These are phyloP conservation scores for Chionographis japonica DNA, from an alignment of 106 monocot species.

Conservation along the genomic window DNA sequence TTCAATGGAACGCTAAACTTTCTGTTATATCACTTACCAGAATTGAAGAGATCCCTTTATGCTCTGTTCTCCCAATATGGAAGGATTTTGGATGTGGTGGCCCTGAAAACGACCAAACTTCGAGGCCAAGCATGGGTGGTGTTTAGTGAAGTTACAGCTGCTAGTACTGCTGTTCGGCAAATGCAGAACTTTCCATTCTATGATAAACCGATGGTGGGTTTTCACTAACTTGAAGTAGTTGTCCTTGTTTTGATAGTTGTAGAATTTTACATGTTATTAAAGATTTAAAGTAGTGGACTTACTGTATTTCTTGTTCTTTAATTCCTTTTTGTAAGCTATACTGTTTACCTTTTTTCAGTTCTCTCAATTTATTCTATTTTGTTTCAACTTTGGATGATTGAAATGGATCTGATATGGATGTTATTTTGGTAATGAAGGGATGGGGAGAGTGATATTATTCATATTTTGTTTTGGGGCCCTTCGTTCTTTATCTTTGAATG, in stretches of 20 bases:
- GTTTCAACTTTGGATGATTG: too few species aligned
- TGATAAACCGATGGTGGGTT: conserved; percentile 82
- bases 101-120: conserved; percentile 73
- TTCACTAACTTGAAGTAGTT: not conserved
- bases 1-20: not conserved
- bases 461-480: too few species aligned
- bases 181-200: conserved; percentile 96
- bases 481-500: too few species aligned
- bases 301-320: not conserved
- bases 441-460: too few species aligned
- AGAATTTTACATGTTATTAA: not conserved
- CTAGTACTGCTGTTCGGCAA: conserved; percentile 84
- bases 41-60: conserved; percentile 93
- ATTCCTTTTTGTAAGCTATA: not conserved
- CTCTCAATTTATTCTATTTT: too few species aligned
- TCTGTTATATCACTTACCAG: conserved; percentile 24
- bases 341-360: conserved; percentile 1
- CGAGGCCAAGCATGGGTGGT: conserved; percentile 95
- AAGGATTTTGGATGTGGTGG: conserved; percentile 87
- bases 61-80: conserved; percentile 91
- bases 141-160: conserved; percentile 88
- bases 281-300: not conserved
- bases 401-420: too few species aligned
- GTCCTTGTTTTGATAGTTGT: not conserved
- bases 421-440: too few species aligned